These are phyloP conservation scores for Cyphellophora attinorum DNA, from an alignment of 2,329 filamentous ascomycete species.

Conservation along the genomic window DNA sequence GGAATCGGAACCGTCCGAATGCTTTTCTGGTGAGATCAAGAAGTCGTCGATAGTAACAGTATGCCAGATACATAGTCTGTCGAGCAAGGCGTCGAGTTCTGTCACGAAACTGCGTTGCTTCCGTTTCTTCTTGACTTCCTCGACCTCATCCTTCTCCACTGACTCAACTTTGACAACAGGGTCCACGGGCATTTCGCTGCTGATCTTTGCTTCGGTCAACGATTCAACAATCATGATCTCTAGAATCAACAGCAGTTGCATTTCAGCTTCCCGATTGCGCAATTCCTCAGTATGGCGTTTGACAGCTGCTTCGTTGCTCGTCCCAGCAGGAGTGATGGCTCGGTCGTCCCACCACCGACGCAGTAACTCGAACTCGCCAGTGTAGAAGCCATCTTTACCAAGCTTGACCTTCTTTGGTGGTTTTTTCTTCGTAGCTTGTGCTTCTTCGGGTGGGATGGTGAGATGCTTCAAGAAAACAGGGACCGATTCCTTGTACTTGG, in stretches of 20 bases:
- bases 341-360: conserved; percentile 37
- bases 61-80: conserved; percentile 43
- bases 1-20: conserved; percentile 16
- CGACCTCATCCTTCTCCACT: conserved; percentile 7
- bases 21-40: conserved; percentile 8
- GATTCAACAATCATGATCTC: conserved; percentile 36
- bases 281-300: conserved; percentile 33
- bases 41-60: conserved; percentile 32
- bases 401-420: conserved; percentile 30
- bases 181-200: conserved; percentile 22
- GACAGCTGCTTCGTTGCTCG: conserved; percentile 22
- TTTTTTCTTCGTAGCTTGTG: conserved; percentile 20
- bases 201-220: conserved; percentile 26
- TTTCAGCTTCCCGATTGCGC: conserved; percentile 37
- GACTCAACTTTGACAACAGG: conserved; percentile 11
- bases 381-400: conserved; percentile 38
- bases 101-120: conserved; percentile 28
- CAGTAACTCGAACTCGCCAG: conserved; percentile 33
- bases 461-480: conserved; percentile 30
- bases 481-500: conserved; percentile 37
- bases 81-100: conserved; percentile 37
- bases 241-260: conserved; percentile 40
- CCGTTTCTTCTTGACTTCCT: conserved; percentile 26
- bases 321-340: conserved; percentile 8
- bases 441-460: conserved; percentile 13